Conservation (phyloP, 495 filamentous ascomycete species). For the Trichoderma reesei region DNA sequence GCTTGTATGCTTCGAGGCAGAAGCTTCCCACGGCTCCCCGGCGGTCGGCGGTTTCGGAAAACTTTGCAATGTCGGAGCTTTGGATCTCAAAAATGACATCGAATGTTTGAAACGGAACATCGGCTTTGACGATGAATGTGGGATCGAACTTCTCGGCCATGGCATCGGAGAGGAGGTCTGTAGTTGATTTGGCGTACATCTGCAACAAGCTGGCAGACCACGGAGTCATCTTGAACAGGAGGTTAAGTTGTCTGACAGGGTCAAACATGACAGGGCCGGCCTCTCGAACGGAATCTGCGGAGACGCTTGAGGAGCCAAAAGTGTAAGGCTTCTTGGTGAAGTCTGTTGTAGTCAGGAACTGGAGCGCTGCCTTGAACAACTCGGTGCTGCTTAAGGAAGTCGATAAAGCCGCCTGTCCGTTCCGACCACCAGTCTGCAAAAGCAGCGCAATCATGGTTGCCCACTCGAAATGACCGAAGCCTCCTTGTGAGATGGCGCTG, state of each 20-base stretch:
- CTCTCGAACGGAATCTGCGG: constrained; percentile 27
- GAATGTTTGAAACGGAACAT: constrained; percentile 58
- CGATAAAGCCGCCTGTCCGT: constrained; percentile 60
- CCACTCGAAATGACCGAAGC: constrained; percentile 94
- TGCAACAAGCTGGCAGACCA: constrained; percentile 69
- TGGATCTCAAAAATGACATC: constrained; percentile 46
- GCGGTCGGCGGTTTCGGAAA: constrained; percentile 20
- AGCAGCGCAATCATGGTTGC: constrained; percentile 66
- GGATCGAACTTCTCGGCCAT: constrained; percentile 69
- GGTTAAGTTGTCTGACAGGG: constrained; percentile 58
- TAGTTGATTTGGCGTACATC: constrained; percentile 59
- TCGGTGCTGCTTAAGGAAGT: constrained; percentile 82
- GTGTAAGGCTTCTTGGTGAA: constrained; percentile 53
- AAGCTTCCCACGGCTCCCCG: constrained; percentile 27
- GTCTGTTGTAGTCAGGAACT: constrained; percentile 68
- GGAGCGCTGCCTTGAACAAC: constrained; percentile 82
- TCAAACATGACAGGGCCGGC: constrained; percentile 51
- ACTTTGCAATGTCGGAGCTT: constrained; percentile 12
- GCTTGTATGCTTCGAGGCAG: constrained; percentile 45
- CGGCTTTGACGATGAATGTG: constrained; percentile 65
- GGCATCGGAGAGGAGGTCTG: constrained; percentile 65
- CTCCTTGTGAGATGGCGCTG: constrained; percentile 56
- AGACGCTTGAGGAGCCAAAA: constrained; percentile 28
- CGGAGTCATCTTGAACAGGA: constrained; percentile 82
- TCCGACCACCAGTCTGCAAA: constrained; percentile 61